Evolutionary conservation across 768 basidiomycete species (phyloP).

Genomic region (Gymnopilus dilepis): DNA sequence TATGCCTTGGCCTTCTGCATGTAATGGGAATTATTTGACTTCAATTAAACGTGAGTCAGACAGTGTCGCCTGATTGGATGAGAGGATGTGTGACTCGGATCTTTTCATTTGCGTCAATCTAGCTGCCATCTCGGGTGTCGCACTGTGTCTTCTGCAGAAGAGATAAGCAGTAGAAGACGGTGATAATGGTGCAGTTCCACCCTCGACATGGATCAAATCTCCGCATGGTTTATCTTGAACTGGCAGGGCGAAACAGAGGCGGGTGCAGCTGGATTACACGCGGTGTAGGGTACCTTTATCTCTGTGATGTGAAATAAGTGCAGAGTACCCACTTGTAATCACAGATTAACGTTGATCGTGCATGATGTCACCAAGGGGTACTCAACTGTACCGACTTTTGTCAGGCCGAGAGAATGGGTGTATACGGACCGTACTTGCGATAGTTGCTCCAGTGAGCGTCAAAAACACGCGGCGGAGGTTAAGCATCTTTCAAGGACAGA

Average conservation of each 20-base stretch:
- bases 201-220: constrained; percentile 5
- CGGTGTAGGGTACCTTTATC: background rate
- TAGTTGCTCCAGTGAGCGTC: background rate
- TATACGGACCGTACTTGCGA: background rate
- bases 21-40: background rate
- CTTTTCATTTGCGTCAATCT: constrained; percentile 25
- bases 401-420: background rate
- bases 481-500: background rate
- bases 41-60: background rate
- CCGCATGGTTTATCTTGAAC: constrained; percentile 1
- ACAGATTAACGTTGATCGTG: background rate
- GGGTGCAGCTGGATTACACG: background rate
- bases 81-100: constrained; percentile 10
- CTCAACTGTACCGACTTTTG: background rate
- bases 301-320: background rate
- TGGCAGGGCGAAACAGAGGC: background rate
- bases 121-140: constrained; percentile 15
- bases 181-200: constrained; percentile 16
- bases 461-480: constrained; percentile 5
- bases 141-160: constrained; percentile 12
- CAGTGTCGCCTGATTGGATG: constrained; percentile 2
- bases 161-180: constrained; percentile 22
- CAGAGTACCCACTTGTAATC: background rate
- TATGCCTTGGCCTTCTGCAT: background rate
- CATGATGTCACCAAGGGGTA: constrained; percentile 11